These are phyloP conservation scores for Geoglossum cookeanum DNA, from an alignment of 2,329 filamentous ascomycete genomes.

Conservation along the genomic window DNA sequence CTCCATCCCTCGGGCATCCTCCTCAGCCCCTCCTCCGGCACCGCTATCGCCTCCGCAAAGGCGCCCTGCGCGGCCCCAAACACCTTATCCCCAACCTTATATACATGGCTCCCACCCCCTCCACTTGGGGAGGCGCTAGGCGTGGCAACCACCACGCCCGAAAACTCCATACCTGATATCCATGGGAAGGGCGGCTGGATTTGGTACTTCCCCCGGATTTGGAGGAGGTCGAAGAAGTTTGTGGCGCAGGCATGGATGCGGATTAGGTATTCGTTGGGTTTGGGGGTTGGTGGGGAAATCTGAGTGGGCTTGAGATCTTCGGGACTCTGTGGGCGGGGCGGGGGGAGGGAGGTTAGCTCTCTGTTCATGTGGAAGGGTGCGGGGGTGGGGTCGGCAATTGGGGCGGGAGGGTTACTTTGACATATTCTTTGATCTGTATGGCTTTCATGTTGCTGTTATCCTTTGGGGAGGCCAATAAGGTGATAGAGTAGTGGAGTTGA, in stretches of 20 bases:
- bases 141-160: constrained; percentile 51
- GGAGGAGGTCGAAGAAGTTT: constrained; percentile 95
- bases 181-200: constrained; percentile 52
- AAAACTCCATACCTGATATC: constrained; percentile 74
- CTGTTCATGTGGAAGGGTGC: neutral
- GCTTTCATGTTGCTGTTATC: neutral
- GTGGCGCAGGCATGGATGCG: constrained; percentile 70
- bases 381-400: constrained; percentile 7
- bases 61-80: constrained; percentile 78
- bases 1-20: constrained; percentile 67
- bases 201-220: constrained; percentile 92
- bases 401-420: constrained; percentile 5
- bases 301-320: constrained; percentile 56
- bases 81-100: constrained; percentile 60
- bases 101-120: constrained; percentile 33
- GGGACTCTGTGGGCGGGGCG: constrained; percentile 41
- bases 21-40: constrained; percentile 45
- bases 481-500: too few species aligned
- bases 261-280: constrained; percentile 63
- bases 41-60: constrained; percentile 59
- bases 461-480: too few species aligned
- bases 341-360: constrained; percentile 1
- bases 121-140: constrained; percentile 28
- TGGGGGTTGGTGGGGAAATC: constrained; percentile 55
- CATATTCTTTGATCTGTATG: neutral